Evolutionary conservation across 208 protist species (phyloP).

Genomic region (Trypanosoma platydactyli): DNA sequence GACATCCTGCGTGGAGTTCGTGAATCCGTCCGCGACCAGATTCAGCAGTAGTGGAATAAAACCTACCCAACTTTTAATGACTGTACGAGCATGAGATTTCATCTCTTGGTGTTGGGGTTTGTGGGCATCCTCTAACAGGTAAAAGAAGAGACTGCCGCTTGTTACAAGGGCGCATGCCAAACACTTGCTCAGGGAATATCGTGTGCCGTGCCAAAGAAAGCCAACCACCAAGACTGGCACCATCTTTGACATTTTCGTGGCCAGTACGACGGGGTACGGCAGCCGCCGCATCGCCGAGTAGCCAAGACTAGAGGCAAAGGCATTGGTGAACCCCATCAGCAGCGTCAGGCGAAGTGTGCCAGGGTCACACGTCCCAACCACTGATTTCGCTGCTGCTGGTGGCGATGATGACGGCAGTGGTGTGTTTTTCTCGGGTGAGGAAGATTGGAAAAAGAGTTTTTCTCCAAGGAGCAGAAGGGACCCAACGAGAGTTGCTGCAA

Average conservation of each 20-base stretch:
- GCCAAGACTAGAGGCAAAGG: slow-evolving; percentile 63
- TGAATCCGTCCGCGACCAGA: slow-evolving; percentile 80
- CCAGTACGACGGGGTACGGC: slow-evolving; percentile 75
- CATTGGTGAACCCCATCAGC: slow-evolving; percentile 71
- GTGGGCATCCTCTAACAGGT: slow-evolving; percentile 43
- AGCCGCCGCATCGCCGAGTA: slow-evolving; percentile 81
- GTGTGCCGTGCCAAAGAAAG: slow-evolving; percentile 62
- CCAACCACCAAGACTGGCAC: slow-evolving; percentile 82
- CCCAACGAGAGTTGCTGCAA: slow-evolving; percentile 25
- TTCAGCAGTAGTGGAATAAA: slow-evolving; percentile 58
- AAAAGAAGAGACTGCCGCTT: slow-evolving; percentile 62
- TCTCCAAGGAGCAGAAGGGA: slow-evolving; percentile 23
- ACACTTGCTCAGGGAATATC: slow-evolving; percentile 61
- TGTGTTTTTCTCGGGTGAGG: not conserved
- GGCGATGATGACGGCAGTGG: not conserved
- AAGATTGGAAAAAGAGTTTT: not conserved
- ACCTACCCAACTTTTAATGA: slow-evolving; percentile 26
- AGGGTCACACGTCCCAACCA: not conserved
- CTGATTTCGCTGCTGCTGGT: not conserved
- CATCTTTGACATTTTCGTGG: slow-evolving; percentile 89
- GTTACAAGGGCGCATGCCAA: slow-evolving; percentile 62
- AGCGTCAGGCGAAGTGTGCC: slow-evolving; percentile 25
- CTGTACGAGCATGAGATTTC: not conserved
- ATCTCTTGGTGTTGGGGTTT: not conserved
- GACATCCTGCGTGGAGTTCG: slow-evolving; percentile 83